phyloP scores from a whole-genome alignment of 2,329 filamentous ascomycete genomes.

The Zarea fungicola region DNA sequence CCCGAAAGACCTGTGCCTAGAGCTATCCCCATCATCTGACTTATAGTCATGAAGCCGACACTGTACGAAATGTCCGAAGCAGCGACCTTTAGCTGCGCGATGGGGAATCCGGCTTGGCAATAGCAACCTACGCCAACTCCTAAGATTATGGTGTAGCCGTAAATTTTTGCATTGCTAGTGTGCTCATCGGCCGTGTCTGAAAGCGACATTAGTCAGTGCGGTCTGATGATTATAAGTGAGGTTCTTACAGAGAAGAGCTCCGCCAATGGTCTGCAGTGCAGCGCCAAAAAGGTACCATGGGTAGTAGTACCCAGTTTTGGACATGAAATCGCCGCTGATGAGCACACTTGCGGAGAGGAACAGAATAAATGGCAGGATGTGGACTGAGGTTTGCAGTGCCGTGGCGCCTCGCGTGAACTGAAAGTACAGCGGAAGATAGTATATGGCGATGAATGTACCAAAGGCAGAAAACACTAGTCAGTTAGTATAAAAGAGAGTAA shows the following conservation, averaged over 20 bases:
- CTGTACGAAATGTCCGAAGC: constrained; percentile 24
- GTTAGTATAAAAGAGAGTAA: not conserved
- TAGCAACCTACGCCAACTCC: constrained; percentile 34
- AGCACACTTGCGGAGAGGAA: constrained; percentile 30
- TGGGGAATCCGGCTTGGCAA: constrained; percentile 29
- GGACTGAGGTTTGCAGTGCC: constrained; percentile 33
- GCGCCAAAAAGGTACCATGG: constrained; percentile 33
- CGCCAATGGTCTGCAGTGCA: constrained; percentile 28
- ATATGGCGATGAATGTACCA: constrained; percentile 29
- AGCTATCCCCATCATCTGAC: constrained; percentile 5
- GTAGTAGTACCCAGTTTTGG: constrained; percentile 31
- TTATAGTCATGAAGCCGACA: constrained; percentile 30
- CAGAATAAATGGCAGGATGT: constrained; percentile 37
- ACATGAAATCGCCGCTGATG: constrained; percentile 31
- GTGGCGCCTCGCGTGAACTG: constrained; percentile 39
- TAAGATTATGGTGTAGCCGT: constrained; percentile 33
- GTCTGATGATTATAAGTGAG: not conserved
- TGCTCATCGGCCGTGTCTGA: constrained; percentile 20
- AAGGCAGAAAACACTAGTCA: constrained; percentile 13
- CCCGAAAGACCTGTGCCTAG: constrained; percentile 7
- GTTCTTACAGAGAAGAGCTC: constrained; percentile 28
- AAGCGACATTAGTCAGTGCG: no score
- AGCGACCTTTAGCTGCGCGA: constrained; percentile 28
- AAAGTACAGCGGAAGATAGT: constrained; percentile 47
- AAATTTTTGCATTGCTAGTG: constrained; percentile 20